Evolutionary conservation across 2,329 filamentous ascomycete species (phyloP).

Genomic region (Penicillium sp.): DNA sequence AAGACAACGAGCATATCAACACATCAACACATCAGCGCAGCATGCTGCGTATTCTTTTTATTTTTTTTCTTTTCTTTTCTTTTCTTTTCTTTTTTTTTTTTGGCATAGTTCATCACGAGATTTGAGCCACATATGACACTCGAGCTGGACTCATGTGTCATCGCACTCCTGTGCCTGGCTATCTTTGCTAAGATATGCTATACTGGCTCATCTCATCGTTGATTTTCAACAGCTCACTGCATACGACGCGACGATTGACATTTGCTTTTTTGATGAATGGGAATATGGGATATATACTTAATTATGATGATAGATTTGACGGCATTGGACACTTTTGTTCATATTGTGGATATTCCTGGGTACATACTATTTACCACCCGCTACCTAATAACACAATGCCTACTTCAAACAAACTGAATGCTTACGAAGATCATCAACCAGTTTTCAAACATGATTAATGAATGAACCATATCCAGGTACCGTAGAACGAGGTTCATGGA

Average conservation of each 20-base stretch:
- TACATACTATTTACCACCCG: background rate
- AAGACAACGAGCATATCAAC: background rate
- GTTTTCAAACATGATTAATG: background rate
- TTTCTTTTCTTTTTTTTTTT: background rate
- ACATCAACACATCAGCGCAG: background rate
- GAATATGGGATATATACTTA: constrained; percentile 20
- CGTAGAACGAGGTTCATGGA: no score
- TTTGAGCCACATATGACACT: constrained; percentile 1
- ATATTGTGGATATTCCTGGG: background rate
- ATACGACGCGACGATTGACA: constrained; percentile 16
- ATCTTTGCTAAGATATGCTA: background rate
- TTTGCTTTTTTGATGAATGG: constrained; percentile 22
- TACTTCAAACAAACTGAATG: background rate
- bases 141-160: constrained; percentile 16
- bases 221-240: constrained; percentile 2
- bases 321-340: background rate
- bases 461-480: background rate
- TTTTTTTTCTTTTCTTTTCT: no score
- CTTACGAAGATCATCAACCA: background rate
- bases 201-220: background rate
- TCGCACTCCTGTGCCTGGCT: background rate
- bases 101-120: background rate
- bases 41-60: background rate
- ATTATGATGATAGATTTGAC: background rate
- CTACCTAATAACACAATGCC: background rate